Conservation (phyloP, 371 early-diverging fungal species). For the Mortierella polycephala region DNA sequence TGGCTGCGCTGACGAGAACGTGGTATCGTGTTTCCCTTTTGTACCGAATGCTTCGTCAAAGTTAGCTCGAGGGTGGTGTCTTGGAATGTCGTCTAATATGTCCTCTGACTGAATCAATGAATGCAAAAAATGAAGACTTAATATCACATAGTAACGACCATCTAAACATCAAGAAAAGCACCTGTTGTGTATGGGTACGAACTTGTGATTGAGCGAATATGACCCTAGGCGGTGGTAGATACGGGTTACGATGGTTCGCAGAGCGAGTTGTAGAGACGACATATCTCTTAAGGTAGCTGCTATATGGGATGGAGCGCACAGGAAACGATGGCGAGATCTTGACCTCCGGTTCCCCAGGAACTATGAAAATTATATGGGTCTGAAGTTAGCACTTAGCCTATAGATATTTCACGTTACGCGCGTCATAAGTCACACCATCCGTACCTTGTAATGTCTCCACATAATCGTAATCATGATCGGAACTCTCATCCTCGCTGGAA, state of each 20-base stretch:
- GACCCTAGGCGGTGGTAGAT: conserved; percentile 63
- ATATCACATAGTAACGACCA: too few species aligned
- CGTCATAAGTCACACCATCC: neutral
- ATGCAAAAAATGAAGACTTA: neutral
- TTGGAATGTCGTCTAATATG: conserved; percentile 42
- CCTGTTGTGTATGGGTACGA: neutral
- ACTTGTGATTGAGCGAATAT: conserved; percentile 45
- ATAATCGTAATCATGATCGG: conserved; percentile 19
- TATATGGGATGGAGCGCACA: conserved; percentile 77
- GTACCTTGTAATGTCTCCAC: conserved; percentile 16
- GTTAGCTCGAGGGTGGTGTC: conserved; percentile 47
- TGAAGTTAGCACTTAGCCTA: too few species aligned
- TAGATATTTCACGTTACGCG: neutral
- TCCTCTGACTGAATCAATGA: conserved; percentile 20
- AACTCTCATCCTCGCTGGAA: conserved; percentile 29
- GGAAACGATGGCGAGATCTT: conserved; percentile 26
- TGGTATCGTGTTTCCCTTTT: conserved; percentile 9
- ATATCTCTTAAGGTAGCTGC: conserved; percentile 71
- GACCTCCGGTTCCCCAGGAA: conserved; percentile 20
- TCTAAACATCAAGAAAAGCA: neutral
- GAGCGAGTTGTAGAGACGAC: conserved; percentile 56
- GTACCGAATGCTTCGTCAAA: conserved; percentile 43
- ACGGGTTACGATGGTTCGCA: conserved; percentile 49
- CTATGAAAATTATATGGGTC: neutral
- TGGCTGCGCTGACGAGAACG: conserved; percentile 33